Conservation (phyloP, 73 alveolate species). For the Tetrahymena borealis region DNA sequence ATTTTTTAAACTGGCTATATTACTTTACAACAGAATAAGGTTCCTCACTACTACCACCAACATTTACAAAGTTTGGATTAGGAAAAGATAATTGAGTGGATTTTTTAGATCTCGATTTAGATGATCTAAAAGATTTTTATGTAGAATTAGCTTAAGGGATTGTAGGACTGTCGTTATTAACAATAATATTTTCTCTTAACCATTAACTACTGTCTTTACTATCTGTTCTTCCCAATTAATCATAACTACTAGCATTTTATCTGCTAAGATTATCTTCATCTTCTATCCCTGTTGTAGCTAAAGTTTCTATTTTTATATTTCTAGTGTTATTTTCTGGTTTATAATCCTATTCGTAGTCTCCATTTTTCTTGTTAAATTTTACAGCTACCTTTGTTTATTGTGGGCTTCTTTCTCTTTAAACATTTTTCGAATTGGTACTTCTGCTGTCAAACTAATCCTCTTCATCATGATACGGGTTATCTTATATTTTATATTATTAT, state of each 20-base stretch:
- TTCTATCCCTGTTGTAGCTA: neutral
- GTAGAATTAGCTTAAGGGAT: neutral
- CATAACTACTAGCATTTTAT: neutral
- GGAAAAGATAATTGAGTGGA: neutral
- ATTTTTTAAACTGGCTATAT: neutral
- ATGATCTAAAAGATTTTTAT: neutral
- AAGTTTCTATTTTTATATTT: no score
- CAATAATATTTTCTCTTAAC: neutral
- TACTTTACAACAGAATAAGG: neutral
- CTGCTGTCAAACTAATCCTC: neutral
- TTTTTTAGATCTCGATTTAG: neutral
- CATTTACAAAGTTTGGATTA: neutral
- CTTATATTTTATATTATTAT: neutral
- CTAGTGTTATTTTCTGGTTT: no score
- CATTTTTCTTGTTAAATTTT: no score
- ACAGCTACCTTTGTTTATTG: no score
- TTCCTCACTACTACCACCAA: neutral
- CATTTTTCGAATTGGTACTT: neutral
- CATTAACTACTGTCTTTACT: neutral
- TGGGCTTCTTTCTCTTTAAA: no score
- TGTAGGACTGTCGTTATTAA: neutral
- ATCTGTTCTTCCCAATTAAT: neutral
- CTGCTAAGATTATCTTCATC: neutral
- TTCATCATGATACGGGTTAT: no score
- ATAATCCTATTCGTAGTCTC: no score